These are phyloP conservation scores for Agastache rugosa DNA, from an alignment of 257 asterid genomes.

Conservation along the genomic window DNA sequence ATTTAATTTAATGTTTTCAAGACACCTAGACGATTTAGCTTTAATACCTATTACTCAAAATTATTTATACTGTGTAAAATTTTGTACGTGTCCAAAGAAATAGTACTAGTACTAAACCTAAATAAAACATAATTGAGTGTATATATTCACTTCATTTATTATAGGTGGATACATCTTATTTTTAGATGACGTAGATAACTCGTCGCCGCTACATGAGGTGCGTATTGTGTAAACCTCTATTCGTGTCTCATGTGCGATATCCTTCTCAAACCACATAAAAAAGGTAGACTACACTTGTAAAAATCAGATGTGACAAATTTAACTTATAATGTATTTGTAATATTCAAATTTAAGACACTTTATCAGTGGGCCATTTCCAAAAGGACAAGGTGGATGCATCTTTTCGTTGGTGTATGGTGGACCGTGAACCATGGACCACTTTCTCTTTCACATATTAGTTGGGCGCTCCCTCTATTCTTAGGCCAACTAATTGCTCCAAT, in stretches of 20 bases:
- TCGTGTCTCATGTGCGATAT: too few relatives aligned
- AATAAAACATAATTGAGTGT: not conserved
- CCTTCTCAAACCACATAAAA: too few relatives aligned
- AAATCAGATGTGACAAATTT: too few relatives aligned
- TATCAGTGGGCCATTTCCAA: too few relatives aligned
- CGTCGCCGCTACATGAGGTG: too few relatives aligned
- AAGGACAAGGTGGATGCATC: not conserved
- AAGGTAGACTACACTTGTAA: too few relatives aligned
- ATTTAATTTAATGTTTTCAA: not conserved
- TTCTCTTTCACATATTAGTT: not conserved
- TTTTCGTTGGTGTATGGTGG: not conserved
- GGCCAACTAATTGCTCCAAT: conserved; percentile 16
- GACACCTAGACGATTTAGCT: not conserved
- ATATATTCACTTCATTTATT: not conserved
- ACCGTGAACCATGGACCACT: not conserved
- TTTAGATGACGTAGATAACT: not conserved
- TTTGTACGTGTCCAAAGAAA: not conserved
- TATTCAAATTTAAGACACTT: too few relatives aligned
- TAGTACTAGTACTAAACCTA: not conserved
- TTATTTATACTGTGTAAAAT: not conserved
- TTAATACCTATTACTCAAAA: not conserved
- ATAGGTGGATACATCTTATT: not conserved
- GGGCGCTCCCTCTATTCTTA: not conserved
- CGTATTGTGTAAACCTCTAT: too few relatives aligned
- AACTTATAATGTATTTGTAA: too few relatives aligned